phyloP scores from a whole-genome alignment of 2,329 filamentous ascomycete genomes.

The Colletotrichum sp. region DNA sequence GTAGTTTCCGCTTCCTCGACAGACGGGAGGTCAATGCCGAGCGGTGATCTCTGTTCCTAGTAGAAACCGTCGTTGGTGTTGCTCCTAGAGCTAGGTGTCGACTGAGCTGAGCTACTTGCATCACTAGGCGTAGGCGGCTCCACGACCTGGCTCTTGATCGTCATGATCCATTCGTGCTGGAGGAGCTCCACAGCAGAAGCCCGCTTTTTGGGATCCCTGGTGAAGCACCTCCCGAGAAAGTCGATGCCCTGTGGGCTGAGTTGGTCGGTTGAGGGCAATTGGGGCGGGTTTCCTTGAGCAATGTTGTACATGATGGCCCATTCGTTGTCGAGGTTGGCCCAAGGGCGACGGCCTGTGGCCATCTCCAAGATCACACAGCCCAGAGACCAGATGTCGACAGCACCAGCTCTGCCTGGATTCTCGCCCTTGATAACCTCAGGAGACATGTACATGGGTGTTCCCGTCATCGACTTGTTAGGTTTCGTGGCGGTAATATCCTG shows the following conservation, averaged over 20 bases:
- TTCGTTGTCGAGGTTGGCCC: slow-evolving; percentile 96
- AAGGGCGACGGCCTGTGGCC: slow-evolving; percentile 92
- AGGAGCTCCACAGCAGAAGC: slow-evolving; percentile 86
- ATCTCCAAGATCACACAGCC: slow-evolving; percentile 98
- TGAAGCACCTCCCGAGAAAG: slow-evolving; percentile 87
- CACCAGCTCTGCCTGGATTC: slow-evolving; percentile 78
- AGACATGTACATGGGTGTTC: slow-evolving; percentile 99
- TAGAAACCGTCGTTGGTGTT: slow-evolving; percentile 23
- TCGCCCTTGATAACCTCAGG: slow-evolving; percentile 97
- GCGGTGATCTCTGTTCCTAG: slow-evolving; percentile 9
- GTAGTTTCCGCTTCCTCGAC: not conserved
- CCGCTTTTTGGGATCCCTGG: slow-evolving; percentile 79
- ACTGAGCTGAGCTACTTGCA: slow-evolving; percentile 45
- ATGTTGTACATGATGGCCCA: slow-evolving; percentile 99
- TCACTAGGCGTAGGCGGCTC: slow-evolving; percentile 70
- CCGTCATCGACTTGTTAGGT: slow-evolving; percentile 91
- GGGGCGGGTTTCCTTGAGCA: slow-evolving; percentile 91
- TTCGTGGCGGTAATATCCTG: slow-evolving; percentile 64
- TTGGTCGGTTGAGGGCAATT: slow-evolving; percentile 82
- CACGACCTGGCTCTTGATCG: slow-evolving; percentile 68
- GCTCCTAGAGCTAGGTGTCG: slow-evolving; percentile 23
- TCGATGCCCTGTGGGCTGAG: slow-evolving; percentile 85
- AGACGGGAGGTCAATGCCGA: not conserved
- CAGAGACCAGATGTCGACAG: slow-evolving; percentile 94
- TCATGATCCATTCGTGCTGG: slow-evolving; percentile 89